These are phyloP conservation scores for Sherardia arvensis DNA, from an alignment of 257 asterid genomes.

Conservation along the genomic window DNA sequence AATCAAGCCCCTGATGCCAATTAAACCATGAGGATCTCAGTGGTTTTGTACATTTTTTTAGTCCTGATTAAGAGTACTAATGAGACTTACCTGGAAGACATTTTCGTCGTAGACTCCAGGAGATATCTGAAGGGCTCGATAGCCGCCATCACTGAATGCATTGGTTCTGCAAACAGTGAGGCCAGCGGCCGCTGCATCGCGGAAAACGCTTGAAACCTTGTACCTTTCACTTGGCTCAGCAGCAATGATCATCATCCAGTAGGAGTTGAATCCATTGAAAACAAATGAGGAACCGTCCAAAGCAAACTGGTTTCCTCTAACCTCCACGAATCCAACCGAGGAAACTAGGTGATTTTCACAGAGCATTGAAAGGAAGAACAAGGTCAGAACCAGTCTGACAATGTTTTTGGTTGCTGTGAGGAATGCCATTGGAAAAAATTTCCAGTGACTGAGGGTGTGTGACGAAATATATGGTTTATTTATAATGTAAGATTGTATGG, in stretches of 20 bases:
- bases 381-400: neutral
- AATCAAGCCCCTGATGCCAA: conserved; percentile 52
- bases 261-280: conserved; percentile 47
- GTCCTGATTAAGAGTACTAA: neutral
- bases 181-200: conserved; percentile 30
- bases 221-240: conserved; percentile 29
- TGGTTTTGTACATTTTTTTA: neutral
- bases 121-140: conserved; percentile 35
- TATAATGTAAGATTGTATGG: neutral
- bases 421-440: neutral
- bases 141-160: conserved; percentile 44
- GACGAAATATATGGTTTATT: neutral
- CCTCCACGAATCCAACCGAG: conserved; percentile 19
- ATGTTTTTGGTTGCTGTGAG: neutral
- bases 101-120: conserved; percentile 38
- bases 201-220: conserved; percentile 32
- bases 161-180: conserved; percentile 43
- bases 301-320: conserved; percentile 25
- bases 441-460: neutral
- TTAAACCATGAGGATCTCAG: neutral
- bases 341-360: neutral
- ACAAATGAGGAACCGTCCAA: conserved; percentile 22
- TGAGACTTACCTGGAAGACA: conserved; percentile 27
- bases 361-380: neutral
- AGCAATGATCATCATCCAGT: conserved; percentile 49